phyloP scores from a whole-genome alignment of 768 basidiomycete species.

The Leccinum disarticulatum region DNA sequence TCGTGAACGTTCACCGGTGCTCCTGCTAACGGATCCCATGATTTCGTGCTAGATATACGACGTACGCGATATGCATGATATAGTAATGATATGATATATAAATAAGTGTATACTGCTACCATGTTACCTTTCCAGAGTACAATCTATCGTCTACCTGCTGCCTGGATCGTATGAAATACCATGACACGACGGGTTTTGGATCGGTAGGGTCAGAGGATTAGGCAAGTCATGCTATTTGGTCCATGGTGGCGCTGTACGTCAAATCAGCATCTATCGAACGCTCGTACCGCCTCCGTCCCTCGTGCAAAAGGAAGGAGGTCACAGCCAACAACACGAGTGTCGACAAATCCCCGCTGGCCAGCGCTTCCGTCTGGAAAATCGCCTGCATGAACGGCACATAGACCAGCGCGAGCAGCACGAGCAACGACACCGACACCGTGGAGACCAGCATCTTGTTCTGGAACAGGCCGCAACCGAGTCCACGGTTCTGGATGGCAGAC shows the following conservation, averaged over 20 bases:
- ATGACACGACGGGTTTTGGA: neutral
- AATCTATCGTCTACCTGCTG: neutral
- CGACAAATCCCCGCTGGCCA: slow-evolving; percentile 64
- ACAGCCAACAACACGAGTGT: slow-evolving; percentile 68
- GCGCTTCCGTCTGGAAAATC: slow-evolving; percentile 90
- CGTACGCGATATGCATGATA: slow-evolving; percentile 3
- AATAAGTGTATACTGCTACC: neutral
- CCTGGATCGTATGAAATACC: neutral
- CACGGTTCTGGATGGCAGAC: slow-evolving; percentile 92
- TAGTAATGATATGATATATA: neutral
- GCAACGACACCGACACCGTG: slow-evolving; percentile 83
- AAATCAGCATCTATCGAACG: slow-evolving; percentile 55
- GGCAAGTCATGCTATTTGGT: slow-evolving; percentile 55
- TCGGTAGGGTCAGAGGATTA: neutral
- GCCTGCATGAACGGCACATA: slow-evolving; percentile 91
- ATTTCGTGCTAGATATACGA: neutral
- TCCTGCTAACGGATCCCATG: neutral
- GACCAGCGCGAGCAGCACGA: slow-evolving; percentile 81
- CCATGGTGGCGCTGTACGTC: slow-evolving; percentile 50
- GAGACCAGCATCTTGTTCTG: slow-evolving; percentile 89
- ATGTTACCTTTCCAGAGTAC: neutral
- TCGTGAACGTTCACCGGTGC: neutral
- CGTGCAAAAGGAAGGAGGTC: slow-evolving; percentile 69
- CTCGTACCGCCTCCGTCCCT: slow-evolving; percentile 78
- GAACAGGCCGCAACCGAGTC: slow-evolving; percentile 77